Base-by-base conservation (phyloP, 768 basidiomycete species). In the Leccinum olivaceopallidum region DNA sequence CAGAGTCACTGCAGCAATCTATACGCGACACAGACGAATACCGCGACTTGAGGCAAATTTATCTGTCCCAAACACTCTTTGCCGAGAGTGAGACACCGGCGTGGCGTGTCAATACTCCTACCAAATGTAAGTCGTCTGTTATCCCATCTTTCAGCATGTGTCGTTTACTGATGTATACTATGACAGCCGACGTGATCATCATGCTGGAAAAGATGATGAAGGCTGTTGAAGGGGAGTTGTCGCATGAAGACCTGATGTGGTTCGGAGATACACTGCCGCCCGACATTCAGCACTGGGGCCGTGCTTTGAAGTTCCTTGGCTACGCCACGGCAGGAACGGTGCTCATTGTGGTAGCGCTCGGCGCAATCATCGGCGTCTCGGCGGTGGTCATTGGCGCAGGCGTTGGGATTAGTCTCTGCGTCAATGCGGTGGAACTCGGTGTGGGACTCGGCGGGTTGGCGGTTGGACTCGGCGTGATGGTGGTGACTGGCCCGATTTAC, bases 161-260 rank as follows among this genome's bases (percentile, higher is more conserved):
- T 28, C 28, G 28, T 18, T 39, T 39, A 39, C 37, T 18, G 16
- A 2, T 0, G 0, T 39, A 18, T 16, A 37, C 36, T 37, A 37
- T 37, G 6, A 39, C 37, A 69, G 68, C 37, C 6, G 66, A 69
- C 37, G 55, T 69, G 39, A 48, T 42, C 18, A 20, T 50, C 16
- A 58, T 61, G 61, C 55, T 69, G 0, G 65, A 67, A 12, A 70
- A 70, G 52, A 59, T 70, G 63, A 60, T 69, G 56, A 59, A 50
- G 12, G 53, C 56, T 0, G 54, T 69, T 6, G 65, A 70, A 26
- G 58, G 48, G 22, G 60, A 66, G 12, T 34, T 67, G 5, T 60
- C 48, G 3, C 60, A 65, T 28, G 61, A 68, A 12, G 62, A 63
- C 24, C 44, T 70, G 24, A 59, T 63, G 57, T 62, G 59, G 16